Conservation (phyloP, 805 yeast species). For the Kodamaea laetipori region DNA sequence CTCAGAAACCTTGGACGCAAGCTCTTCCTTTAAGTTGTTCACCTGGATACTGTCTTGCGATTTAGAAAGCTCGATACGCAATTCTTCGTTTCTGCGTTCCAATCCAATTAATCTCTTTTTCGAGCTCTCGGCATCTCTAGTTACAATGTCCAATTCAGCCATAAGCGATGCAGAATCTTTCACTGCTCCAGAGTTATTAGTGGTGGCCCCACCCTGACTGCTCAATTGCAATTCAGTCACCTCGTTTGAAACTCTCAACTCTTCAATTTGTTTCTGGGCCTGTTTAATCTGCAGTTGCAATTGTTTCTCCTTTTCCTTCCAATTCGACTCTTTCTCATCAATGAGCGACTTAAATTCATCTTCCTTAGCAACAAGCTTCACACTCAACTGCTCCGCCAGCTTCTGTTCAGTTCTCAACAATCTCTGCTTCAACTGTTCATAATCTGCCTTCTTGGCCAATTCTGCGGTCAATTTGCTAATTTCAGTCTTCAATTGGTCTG, state of each 20-base stretch:
- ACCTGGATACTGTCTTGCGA: conserved; percentile 51
- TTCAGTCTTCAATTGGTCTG: conserved; percentile 53
- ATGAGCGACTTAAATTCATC: conserved; percentile 66
- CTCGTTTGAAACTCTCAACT: conserved; percentile 63
- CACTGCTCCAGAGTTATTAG: conserved; percentile 34
- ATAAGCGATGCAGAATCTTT: conserved; percentile 36
- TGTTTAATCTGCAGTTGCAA: conserved; percentile 52
- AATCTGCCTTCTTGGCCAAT: conserved; percentile 69
- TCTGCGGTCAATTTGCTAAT: conserved; percentile 54
- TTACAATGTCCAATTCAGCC: conserved; percentile 64
- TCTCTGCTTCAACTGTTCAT: conserved; percentile 69
- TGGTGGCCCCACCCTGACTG: conserved; percentile 33
- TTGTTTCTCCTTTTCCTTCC: conserved; percentile 61
- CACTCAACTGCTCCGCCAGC: conserved; percentile 54
- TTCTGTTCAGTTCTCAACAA: conserved; percentile 62
- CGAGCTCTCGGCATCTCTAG: conserved; percentile 72
- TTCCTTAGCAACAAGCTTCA: conserved; percentile 67
- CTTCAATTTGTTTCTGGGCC: conserved; percentile 59
- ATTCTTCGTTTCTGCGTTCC: conserved; percentile 75
- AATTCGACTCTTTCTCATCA: conserved; percentile 72
- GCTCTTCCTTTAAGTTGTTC: conserved; percentile 41
- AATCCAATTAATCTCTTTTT: conserved; percentile 68
- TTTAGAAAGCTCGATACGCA: conserved; percentile 63
- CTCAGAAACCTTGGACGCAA: conserved; percentile 50
- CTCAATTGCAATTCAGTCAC: conserved; percentile 61